Base-by-base conservation (phyloP, 345 rosid genomes). In the Aurinia saxatilis region DNA sequence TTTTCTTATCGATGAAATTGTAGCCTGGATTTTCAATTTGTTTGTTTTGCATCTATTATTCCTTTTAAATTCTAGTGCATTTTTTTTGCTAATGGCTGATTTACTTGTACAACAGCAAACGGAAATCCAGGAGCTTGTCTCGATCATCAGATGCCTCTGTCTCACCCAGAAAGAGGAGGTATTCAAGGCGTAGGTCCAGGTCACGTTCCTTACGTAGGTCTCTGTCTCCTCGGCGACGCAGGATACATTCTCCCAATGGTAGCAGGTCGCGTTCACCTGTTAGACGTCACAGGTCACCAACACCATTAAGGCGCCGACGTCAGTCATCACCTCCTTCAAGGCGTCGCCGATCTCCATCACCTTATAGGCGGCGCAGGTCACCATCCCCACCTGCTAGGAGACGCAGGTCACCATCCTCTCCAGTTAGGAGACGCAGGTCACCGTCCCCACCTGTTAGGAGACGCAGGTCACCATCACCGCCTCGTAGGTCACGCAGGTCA, bases 111-210 rank as follows among this genome's bases (percentile, higher is more conserved):
- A 79, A 71, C 80, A 81, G 60, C 33, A 66, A 70, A 42, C 74
- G 35, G 45, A 86, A 76, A 56, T 80, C 86, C 21, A 85, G 90
- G 81, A 90, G 95, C 66, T 29, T 83, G 18, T 88, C 99, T 2
- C 75, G 76, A 73, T 90, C 98, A 23, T 80, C 85, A 47, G 73
- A 57, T 31, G 70, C 45, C 19, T 79, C 92, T 21, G 58, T 50
- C 50, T 82, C 89, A 61, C 95, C 91, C 49, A 72, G 77, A 36
- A 75, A 82, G 69, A 73, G 75, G 68, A 83, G 78, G 2, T 59
- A 80, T 77, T 70, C 60, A 36, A 73, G 79, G 67, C 77, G 60
- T 36, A 79, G 85, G 48, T 83, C 90, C 50, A 83, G 87, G 29
- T 86, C 90, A 36, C 58, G 50, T 56, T 76, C 79, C 11, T 56